Evolutionary conservation across 2,329 filamentous ascomycete species (phyloP).

Genomic region (Geoglossum cookeanum): DNA sequence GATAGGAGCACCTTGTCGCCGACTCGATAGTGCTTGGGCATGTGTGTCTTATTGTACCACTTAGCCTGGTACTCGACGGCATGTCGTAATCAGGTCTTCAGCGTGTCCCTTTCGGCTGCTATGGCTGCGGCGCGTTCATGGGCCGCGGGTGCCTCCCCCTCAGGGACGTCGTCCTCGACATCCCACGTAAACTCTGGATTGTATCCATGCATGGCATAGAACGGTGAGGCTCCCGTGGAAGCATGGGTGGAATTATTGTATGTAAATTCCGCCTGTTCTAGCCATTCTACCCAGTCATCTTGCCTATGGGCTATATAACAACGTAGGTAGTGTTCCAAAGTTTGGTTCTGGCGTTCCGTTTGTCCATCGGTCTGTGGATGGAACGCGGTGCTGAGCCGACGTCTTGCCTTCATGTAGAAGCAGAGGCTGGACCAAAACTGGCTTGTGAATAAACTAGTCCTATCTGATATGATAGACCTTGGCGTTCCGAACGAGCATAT

Average conservation of each 20-base stretch:
- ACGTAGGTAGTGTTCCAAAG: slow-evolving; percentile 2
- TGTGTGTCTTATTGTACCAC: slow-evolving; percentile 1
- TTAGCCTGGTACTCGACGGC: background rate
- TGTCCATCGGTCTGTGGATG: background rate
- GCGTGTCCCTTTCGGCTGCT: too few relatives aligned
- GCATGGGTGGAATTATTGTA: slow-evolving; percentile 8
- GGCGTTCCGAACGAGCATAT: background rate
- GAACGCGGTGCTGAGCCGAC: slow-evolving; percentile 2
- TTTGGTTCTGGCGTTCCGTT: slow-evolving; percentile 6
- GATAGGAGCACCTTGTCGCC: background rate
- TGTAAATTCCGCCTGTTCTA: slow-evolving; percentile 7
- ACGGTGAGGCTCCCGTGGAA: slow-evolving; percentile 7
- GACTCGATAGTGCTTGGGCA: background rate
- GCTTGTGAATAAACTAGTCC: slow-evolving; percentile 11
- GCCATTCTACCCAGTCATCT: slow-evolving; percentile 9
- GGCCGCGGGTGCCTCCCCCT: background rate
- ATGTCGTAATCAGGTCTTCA: background rate
- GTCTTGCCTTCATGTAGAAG: slow-evolving; percentile 1
- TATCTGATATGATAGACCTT: slow-evolving; percentile 7
- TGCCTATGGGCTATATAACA: slow-evolving; percentile 9
- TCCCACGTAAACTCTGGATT: slow-evolving; percentile 6
- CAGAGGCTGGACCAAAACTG: slow-evolving; percentile 3
- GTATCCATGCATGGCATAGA: slow-evolving; percentile 8
- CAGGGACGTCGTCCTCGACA: background rate
- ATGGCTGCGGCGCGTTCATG: background rate